Percentiles rank a stretch among this genome's conserved stretches.
Conservation (phyloP, 139 green algal genomes). For the Closterium sp. region DNA sequence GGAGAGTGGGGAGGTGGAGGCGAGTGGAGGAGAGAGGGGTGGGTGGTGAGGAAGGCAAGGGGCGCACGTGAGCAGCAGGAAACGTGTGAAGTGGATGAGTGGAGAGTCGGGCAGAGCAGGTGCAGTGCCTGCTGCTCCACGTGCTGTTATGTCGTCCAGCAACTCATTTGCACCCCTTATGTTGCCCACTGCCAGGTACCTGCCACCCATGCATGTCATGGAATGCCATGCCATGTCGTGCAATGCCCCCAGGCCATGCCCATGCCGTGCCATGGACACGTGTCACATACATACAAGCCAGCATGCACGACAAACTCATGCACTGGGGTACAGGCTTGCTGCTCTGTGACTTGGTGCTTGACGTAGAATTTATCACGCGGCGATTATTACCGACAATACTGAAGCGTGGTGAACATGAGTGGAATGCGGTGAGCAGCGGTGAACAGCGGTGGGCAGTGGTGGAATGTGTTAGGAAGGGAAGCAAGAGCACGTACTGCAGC, state of each 20-base stretch:
- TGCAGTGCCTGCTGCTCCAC: background rate
- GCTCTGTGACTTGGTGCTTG: no score
- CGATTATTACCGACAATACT: no score
- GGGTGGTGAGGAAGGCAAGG: background rate
- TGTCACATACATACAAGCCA: background rate
- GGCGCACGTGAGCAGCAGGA: conserved; percentile 32
- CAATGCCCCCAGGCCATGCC: background rate
- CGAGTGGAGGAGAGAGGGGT: background rate
- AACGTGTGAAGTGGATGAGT: conserved; percentile 32
- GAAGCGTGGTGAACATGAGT: no score
- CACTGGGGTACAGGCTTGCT: no score
- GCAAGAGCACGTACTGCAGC: conserved; percentile 20
- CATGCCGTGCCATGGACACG: background rate
- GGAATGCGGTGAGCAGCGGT: no score
- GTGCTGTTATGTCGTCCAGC: conserved; percentile 14
- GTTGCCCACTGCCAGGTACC: conserved; percentile 27
- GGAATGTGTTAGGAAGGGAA: no score
- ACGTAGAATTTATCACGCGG: no score
- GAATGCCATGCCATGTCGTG: background rate
- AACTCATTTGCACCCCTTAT: conserved; percentile 15
- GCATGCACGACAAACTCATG: no score
- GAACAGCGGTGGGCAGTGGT: no score
- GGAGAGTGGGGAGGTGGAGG: background rate
- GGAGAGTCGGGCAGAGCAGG: conserved; percentile 11
- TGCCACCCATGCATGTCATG: background rate